A percentile compares a stretch with the other conserved stretches of the same genome.
These are phyloP conservation scores for Cafeteria roenbergensis DNA, from an alignment of 108 stramenopile genomes.

Conservation along the genomic window DNA sequence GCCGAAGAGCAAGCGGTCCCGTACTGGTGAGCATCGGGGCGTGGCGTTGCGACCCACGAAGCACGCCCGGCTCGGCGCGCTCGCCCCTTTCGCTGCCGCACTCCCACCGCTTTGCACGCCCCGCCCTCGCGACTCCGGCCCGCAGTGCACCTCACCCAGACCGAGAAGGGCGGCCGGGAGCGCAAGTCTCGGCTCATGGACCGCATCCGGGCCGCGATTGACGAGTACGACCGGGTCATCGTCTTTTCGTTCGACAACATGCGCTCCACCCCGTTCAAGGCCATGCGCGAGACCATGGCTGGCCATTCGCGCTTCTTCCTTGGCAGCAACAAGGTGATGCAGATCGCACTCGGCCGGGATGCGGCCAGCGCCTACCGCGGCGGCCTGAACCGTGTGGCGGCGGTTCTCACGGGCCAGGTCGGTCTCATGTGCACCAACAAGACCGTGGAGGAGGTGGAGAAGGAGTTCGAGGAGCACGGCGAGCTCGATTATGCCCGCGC, in stretches of 20 bases:
- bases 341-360: slow-evolving; percentile 16
- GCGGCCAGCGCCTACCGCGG: slow-evolving; percentile 8
- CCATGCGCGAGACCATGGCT: slow-evolving; percentile 7
- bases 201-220: slow-evolving; percentile 1
- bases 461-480: background rate
- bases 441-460: slow-evolving; percentile 6
- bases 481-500: slow-evolving; percentile 19
- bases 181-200: slow-evolving; percentile 18
- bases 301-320: slow-evolving; percentile 18
- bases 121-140: too few species aligned
- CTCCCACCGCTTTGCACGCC: too few species aligned
- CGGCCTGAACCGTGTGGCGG: slow-evolving; percentile 11
- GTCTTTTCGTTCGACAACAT: slow-evolving; percentile 21
- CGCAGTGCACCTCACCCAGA: slow-evolving; percentile 7
- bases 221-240: slow-evolving; percentile 10
- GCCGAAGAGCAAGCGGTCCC: too few species aligned
- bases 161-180: slow-evolving; percentile 6
- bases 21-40: too few species aligned
- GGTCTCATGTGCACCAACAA: slow-evolving; percentile 21
- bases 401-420: background rate
- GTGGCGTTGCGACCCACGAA: too few species aligned
- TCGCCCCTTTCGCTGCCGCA: too few species aligned
- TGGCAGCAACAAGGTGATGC: slow-evolving; percentile 22
- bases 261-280: slow-evolving; percentile 17
- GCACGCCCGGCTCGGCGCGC: too few species aligned